phyloP scores from a whole-genome alignment of 345 rosid species.

The Lepidium sativum region DNA sequence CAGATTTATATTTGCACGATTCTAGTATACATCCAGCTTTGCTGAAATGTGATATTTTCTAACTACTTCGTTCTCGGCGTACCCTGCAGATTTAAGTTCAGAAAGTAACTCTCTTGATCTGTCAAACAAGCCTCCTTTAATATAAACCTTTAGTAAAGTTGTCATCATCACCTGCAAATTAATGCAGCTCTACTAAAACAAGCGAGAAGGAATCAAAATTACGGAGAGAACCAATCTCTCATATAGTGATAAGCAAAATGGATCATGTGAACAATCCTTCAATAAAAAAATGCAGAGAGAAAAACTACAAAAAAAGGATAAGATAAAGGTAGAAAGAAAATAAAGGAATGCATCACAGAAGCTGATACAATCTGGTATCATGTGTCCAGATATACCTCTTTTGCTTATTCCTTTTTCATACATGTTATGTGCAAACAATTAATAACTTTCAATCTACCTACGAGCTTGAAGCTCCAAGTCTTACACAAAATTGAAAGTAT shows the following conservation, averaged over 20 bases:
- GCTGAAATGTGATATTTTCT: not conserved
- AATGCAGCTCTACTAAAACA: constrained; percentile 8
- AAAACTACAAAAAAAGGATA: not conserved
- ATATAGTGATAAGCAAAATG: not conserved
- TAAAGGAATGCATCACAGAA: not conserved
- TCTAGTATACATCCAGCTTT: not conserved
- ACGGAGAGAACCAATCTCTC: not conserved
- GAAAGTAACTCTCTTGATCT: constrained; percentile 59
- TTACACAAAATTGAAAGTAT: not conserved
- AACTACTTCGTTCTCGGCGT: constrained; percentile 73
- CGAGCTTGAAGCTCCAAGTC: not conserved
- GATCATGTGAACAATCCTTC: not conserved
- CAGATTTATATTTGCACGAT: not conserved
- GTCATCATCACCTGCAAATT: constrained; percentile 75
- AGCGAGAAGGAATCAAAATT: not conserved
- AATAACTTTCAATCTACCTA: not conserved
- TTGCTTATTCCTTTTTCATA: not conserved
- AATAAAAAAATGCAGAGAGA: not conserved
- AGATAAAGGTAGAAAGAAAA: not conserved
- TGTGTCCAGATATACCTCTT: not conserved
- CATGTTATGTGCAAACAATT: not conserved
- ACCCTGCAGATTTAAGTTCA: constrained; percentile 61
- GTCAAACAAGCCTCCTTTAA: constrained; percentile 81
- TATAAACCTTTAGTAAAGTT: constrained; percentile 77
- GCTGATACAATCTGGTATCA: not conserved